phyloP scores from a whole-genome alignment of 306 rosid species.

The Geum urbanum region DNA sequence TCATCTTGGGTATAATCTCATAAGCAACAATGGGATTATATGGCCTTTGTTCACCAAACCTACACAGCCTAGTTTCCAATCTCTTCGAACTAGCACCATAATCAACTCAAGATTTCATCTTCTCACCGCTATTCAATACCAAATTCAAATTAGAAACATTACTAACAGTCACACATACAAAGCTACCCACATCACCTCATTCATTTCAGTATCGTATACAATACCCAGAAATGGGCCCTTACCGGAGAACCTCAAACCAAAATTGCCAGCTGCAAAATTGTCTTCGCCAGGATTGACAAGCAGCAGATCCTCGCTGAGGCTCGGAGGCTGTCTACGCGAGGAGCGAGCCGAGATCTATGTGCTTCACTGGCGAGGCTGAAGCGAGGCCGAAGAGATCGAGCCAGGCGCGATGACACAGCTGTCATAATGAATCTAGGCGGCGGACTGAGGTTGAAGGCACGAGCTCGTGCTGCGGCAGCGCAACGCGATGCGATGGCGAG shows the following conservation, averaged over 20 bases:
- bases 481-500: too few species aligned
- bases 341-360: too few species aligned
- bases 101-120: constrained; percentile 62
- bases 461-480: too few species aligned
- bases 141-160: constrained; percentile 29
- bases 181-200: constrained; percentile 42
- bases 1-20: constrained; percentile 14
- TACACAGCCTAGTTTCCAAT: constrained; percentile 48
- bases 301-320: too few species aligned
- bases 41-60: constrained; percentile 42
- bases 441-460: too few species aligned
- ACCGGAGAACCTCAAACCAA: constrained; percentile 46
- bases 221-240: constrained; percentile 20
- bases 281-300: neutral
- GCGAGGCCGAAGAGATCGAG: too few species aligned
- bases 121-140: constrained; percentile 40
- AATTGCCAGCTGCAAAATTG: constrained; percentile 16
- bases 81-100: constrained; percentile 39
- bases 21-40: constrained; percentile 37
- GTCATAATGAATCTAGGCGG: too few species aligned
- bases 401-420: too few species aligned
- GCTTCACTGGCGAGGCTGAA: too few species aligned
- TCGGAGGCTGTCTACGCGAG: too few species aligned
- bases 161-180: constrained; percentile 18
- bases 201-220: constrained; percentile 31